Conservation (phyloP, 1,284 basidiomycete genomes). For the Ganoderma leucocontextum region DNA sequence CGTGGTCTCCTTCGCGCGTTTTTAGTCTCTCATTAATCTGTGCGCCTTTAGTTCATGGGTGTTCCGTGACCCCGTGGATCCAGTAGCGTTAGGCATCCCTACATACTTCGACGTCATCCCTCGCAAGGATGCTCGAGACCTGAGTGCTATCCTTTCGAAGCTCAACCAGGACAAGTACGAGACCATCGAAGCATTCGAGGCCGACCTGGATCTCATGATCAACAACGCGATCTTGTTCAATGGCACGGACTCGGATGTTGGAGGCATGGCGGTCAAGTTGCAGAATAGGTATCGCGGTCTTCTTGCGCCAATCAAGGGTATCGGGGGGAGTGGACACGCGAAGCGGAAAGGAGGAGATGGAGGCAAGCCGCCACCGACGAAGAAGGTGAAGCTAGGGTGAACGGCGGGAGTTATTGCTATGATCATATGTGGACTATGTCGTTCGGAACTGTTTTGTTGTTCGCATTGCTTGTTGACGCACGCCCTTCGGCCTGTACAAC, state of each 20-base stretch:
- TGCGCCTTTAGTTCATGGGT: constrained; percentile 64
- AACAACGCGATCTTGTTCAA: constrained; percentile 90
- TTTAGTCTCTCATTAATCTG: not conserved
- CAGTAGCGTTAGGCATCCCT: constrained; percentile 79
- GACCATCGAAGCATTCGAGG: constrained; percentile 77
- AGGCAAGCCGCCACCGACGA: constrained; percentile 67
- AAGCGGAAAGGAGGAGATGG: constrained; percentile 77
- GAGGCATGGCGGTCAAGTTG: constrained; percentile 60
- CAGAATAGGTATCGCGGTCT: constrained; percentile 62
- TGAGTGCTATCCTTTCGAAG: constrained; percentile 84
- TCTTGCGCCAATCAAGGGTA: constrained; percentile 55
- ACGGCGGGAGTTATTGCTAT: constrained; percentile 20
- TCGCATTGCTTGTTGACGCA: constrained; percentile 30
- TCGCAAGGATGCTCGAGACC: constrained; percentile 87
- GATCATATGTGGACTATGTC: constrained; percentile 31
- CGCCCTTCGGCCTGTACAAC: constrained; percentile 28
- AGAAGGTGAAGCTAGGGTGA: constrained; percentile 66
- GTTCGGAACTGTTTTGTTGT: constrained; percentile 27
- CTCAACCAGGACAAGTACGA: constrained; percentile 88
- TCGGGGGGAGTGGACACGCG: constrained; percentile 46
- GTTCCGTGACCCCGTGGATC: constrained; percentile 89
- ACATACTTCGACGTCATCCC: constrained; percentile 87
- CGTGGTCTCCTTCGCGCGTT: constrained; percentile 41
- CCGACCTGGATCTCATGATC: constrained; percentile 87
- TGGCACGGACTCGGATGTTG: constrained; percentile 80